Base-by-base conservation (phyloP, 495 filamentous ascomycete genomes). In the Penicillium daleae region DNA sequence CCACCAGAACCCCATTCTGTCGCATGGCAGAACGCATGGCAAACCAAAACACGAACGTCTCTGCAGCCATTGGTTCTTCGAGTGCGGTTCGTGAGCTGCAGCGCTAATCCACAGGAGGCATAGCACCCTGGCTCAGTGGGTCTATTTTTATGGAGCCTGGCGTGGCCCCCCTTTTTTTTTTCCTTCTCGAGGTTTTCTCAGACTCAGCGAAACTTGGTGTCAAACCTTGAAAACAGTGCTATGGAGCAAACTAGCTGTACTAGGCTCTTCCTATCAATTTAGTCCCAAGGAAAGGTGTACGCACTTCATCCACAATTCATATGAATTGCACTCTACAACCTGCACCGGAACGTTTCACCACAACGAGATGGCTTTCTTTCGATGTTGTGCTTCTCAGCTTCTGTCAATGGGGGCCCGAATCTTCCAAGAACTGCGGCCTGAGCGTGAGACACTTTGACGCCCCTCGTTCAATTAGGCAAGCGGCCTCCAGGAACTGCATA, bases 21-120 rank as follows among this genome's bases (percentile, higher is more conserved):
- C 31, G 51, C 51, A 54, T 54, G 51, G 29, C 29, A 54, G 46
- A 17, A 12, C 22, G 56, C 42, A 59, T 40, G 44, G 22, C 15
- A 59, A n/a, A 59, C 42, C 32, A 35, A 37, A 61, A 61, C 59
- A 61, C 49, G 50, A 64, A 61, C 58, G 35, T 46, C 33, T 37
- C 61, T 63, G 44, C 53, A 56, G 53, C 44, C 42, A 40, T 39
- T 7, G 19, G 19, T 40, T 40, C 31, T 53, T 52, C n/a, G 7
- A 32, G 44, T 13, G 48, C 63, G 63, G 63, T 66, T 66, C 63
- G 59, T 66, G 63, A 62, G 39, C 58, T 61, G 48, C 65, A 62
- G 49, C 50, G 22, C 62, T 68, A 68, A 21, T 33, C 65, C 37
- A 22, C 3, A 10, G 10, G 10, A n/a, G 59, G 64, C 0, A 58